Base-by-base conservation (phyloP, 2,329 filamentous ascomycete genomes). In the Ceratocystis colombiana region DNA sequence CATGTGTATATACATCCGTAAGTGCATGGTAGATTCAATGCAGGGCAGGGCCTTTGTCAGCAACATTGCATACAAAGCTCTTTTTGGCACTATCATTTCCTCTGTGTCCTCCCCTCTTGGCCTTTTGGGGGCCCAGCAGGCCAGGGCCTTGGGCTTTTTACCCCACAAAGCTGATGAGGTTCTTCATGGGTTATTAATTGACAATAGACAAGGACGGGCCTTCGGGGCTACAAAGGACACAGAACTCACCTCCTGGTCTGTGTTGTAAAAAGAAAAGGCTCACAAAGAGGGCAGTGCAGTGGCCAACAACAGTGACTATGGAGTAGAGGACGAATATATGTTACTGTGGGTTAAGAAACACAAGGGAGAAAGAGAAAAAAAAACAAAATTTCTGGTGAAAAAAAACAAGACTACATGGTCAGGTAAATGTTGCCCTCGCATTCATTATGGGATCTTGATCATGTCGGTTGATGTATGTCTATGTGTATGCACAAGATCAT, bases 201-300 rank as follows among this genome's bases (percentile, higher is more conserved):
- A 22, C 55, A 59, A 37, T 41, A 30, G 25, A 59, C 15, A 30
- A 25, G 25, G 28, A 20, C 8, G 25, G 20, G 25, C 25, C 25
- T 17, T 30, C 4, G 6, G 53, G 30, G 25, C 25, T 17, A 33
- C 37, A 30, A 37, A 30, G 28, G 37, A 12, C 37, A 37, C 55
- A 59, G 2, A 59, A 53, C 48, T 25, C 15, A 30, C 17, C 1
- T 22, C 55, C 12, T 37, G 55, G 55, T 37, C 55, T 12, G 55
- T 59, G 55, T 37, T 53, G 48, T 6, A n/a, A 17, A 30, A 25
- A 37, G 28, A 17, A 59, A 33, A 25, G 55, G 28, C 30, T 37
- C 55, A n/a, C 55, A 37, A 33, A 37, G 55, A 59, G 55, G 55
- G 28, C 55, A 37, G 55, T 59, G 55, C 55, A 59, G 55, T 59